phyloP scores from a whole-genome alignment of 306 rosid genomes.

The Dryas octopetala region DNA sequence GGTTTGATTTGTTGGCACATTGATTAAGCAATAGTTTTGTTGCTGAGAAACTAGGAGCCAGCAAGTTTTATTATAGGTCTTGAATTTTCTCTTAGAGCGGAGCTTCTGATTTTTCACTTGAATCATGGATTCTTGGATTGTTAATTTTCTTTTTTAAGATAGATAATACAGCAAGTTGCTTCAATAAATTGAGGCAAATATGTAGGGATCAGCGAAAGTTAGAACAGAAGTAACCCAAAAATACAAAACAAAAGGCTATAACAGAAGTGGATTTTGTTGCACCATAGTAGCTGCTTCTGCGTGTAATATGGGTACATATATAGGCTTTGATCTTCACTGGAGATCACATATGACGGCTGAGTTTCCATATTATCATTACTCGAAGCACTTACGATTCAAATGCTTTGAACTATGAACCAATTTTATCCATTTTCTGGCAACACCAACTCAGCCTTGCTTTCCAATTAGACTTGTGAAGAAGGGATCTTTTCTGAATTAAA shows the following conservation, averaged over 20 bases:
- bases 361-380: neutral
- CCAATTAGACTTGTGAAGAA: neutral
- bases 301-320: neutral
- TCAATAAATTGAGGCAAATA: neutral
- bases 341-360: neutral
- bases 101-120: constrained; percentile 1
- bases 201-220: neutral
- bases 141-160: neutral
- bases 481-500: neutral
- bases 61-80: neutral
- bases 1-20: neutral
- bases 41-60: constrained; percentile 2
- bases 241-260: neutral
- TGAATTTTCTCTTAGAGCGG: neutral
- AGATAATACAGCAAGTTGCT: neutral
- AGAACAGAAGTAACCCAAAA: neutral
- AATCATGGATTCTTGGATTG: neutral
- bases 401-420: neutral
- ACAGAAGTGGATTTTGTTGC: neutral
- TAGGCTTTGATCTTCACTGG: neutral
- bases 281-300: neutral
- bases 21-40: neutral
- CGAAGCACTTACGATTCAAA: neutral
- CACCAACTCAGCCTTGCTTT: neutral
- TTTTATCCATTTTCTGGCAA: neutral